Evolutionary conservation across 441 rosid species (phyloP), one percentile per base, ranked within the genome.

Genomic region (Syzygium syzygioides): DNA sequence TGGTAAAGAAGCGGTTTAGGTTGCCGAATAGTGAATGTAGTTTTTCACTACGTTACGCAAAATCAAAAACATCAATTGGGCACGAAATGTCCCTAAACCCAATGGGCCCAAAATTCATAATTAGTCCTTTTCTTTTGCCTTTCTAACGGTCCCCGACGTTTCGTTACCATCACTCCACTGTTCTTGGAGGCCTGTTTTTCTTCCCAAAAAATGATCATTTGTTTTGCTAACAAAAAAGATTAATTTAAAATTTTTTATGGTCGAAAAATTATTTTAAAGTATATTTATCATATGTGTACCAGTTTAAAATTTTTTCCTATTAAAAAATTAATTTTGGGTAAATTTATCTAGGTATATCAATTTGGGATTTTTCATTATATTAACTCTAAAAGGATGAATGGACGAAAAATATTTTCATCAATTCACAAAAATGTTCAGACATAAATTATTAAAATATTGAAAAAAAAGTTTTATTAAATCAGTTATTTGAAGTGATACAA

Each of bases 391-490:
- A 45, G 7, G 11, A 71, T 34, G 1, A 34, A 34, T 20, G 2
- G 1, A 34, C 3, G 0, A 34, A 34, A 32, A 17, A 9, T 0
- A 0, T 71, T 6, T 0, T 11, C 10, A 11, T 34, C 1, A 2
- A 2, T 19, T 6, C 1, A 19, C 3, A 3, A 34, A 71, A 71
- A 18, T 18, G 9, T 4, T 4, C 20, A 32, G 0, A 66, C 9
- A 66, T 17, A 32, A 66, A 32, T 32, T 17, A 4, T 32, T 32
- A 1, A 17, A 2, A 66, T 66, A 32, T 18, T 9, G 9, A 0
- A 66, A 18, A 30, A 64, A 60, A 2, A 3, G 0, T 2, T 64
- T n/a, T 7, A 2, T 64, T 64, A 15, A 64, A 30, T 18, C 9
- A 66, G 11, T 66, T 18, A 66, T 66, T 32, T 32, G 9, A 62